Evolutionary conservation across 2,329 filamentous ascomycete genomes (phyloP), one percentile per base, ranked within the genome.

Genomic region (Aureobasidium sp.): DNA sequence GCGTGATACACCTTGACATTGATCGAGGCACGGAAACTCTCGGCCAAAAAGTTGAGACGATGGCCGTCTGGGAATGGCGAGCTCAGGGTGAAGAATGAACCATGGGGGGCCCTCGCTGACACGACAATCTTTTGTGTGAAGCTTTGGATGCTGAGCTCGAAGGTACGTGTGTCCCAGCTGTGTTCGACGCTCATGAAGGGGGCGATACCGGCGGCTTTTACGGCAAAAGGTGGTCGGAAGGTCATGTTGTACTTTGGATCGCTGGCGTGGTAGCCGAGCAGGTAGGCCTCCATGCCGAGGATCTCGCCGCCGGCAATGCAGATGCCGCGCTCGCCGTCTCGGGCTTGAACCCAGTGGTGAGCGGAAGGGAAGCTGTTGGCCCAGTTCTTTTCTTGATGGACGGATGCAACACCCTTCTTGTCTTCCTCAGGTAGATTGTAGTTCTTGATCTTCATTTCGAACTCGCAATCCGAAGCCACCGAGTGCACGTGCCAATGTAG

Each of bases 371-470:
- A 81, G 31, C 71, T 74, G 44, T 70, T 69, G 0, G 78, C 78
- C 78, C 77, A 81, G 65, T 81, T 81, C 68, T 81, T 81, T 65
- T 81, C 79, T 58, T 79, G 74, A 65, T 81, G 78, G 1, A 80
- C 73, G 1, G 68, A 70, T 3, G 76, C 77, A 2, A 59, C 65
- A 48, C 74, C 77, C 9, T 63, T 64, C 1, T 31, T 65, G 64
- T 69, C 70, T 60, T 56, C 70, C 62, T 53, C 35, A n/a, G 59
- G 65, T 7, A 66, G 68, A 62, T 65, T 67, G 60, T 67, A 63
- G 48, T 63, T 61, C 0, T 74, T 70, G 5, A 80, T 75, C 5
- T 66, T 64, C 42, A 81, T 70, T 4, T 64, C 65, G 67, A 77
- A 78, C 3, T 69, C 68, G 57, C 73, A 74, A 1, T 71, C 66